Base-by-base conservation (phyloP, 495 filamentous ascomycete species). In the Saxophila tyrrhenica region DNA sequence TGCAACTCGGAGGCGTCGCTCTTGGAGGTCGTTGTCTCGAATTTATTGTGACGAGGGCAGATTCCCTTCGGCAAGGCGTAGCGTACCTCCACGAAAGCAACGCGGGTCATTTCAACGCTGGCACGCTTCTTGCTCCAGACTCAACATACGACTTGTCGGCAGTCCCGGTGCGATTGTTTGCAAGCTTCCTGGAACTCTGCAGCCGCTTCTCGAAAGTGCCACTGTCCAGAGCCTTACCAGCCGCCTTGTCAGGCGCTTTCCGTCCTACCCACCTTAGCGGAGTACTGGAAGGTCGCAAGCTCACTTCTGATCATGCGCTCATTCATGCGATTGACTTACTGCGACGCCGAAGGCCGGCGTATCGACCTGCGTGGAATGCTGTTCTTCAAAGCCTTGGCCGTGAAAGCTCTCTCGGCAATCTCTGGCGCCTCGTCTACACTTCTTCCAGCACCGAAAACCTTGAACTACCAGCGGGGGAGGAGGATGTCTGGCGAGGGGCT, bases 131-230 rank as follows among this genome's bases (percentile, higher is more conserved):
- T 25, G 19, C 29, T 2, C 29, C 41, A 9, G 39, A 47, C 23
- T 35, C 32, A 16, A 16, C 38, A 16, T 32, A 17, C 19, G 32
- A 45, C 17, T 10, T 43, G 5, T n/a, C 25, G 5, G 42, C 76
- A 13, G 21, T 17, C 66, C 73, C 8, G 66, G 67, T 15, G 56
- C 64, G 44, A 7, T 52, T 81, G 1, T 73, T 80, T 45, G 64
- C 67, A 2, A 68, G 78, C 13, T 77, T 77, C 47, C 70, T 82
- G 32, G 49, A 58, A 2, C 72, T 81, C 42, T 59, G 80, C 19
- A 71, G 53, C 56, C 68, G 54, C 25, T 72, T 50, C 61, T 59
- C 25, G 62, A 65, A 47, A 49, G 57, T 55, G n/a, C 48, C 57
- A 7, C 2, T 25, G 5, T 50, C 39, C 44, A 48, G 15, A 15